Evolutionary conservation across 352 stramenopile species (phyloP), one percentile per base, ranked within the genome.

Genomic region (Phytopythium oedochilum): DNA sequence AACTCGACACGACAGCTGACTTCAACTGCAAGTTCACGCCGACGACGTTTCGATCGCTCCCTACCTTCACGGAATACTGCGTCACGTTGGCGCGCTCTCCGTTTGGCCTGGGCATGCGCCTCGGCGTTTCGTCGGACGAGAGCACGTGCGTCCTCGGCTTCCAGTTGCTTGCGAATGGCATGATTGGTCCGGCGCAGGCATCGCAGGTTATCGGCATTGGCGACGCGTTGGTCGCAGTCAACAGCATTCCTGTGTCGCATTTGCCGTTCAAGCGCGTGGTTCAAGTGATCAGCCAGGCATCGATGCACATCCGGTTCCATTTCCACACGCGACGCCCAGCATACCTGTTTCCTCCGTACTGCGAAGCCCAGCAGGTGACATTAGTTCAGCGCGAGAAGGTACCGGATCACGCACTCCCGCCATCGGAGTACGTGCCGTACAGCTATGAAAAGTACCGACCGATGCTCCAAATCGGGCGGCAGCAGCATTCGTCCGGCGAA

Each of bases 51-150:
- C 61, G 64, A 11, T 57, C 59, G 6, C 58, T 75, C 7, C 55
- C 68, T 10, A 73, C 68, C 28, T 96, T 92, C 50, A 88, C 68
- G 1, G 86, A 96, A 60, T 96, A 86, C 58, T 77, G 70, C 31
- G 75, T 96, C 6, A 72, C 81, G 22, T 53, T 96, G 6, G 69
- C 67, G 17, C 75, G 81, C 35, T 86, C 79, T 9, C 67, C 65
- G 9, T 71, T 89, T n/a, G 86, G 86, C 25, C 74, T 96, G 29
- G 86, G 86, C 12, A 89, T 96, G 78, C 84, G 86, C 22, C 64
- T 96, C 25, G 86, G 86, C 42, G 71, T 92, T 28, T 75, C 64
- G 22, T 79, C 75, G 38, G 71, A 84, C 47, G 83, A 65, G 20
- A 77, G 70, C 35, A 70, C 83, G 20, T 78, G 71, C 4, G 86